Conservation (phyloP, 192 early-diverging fungal genomes). For the Backusella macrospora region DNA sequence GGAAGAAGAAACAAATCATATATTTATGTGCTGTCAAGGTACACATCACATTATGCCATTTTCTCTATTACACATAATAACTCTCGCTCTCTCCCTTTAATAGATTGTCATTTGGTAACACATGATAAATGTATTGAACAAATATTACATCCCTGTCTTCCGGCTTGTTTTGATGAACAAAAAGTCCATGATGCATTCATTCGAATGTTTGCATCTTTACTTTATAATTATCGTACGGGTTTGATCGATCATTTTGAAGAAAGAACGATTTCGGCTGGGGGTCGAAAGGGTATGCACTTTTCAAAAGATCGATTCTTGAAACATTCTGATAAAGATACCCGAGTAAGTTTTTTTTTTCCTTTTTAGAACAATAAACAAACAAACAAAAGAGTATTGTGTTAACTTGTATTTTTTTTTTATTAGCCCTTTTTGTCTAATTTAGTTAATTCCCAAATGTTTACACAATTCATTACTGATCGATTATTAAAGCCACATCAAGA, state of each 20-base stretch:
- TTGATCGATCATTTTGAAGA: conserved; percentile 43
- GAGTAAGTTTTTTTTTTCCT: conserved; percentile 8
- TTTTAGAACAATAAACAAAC: too few species aligned
- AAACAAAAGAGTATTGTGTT: neutral
- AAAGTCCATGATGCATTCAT: conserved; percentile 69
- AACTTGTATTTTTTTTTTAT: neutral
- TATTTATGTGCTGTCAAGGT: conserved; percentile 35
- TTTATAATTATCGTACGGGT: conserved; percentile 68
- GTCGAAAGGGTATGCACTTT: conserved; percentile 17
- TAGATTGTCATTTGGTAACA: conserved; percentile 50
- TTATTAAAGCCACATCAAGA: conserved; percentile 62
- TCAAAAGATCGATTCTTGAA: conserved; percentile 44
- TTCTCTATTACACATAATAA: neutral
- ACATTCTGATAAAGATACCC: conserved; percentile 45
- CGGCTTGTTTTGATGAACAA: conserved; percentile 67
- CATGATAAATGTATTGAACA: conserved; percentile 53
- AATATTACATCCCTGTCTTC: conserved; percentile 56
- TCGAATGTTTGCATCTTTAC: conserved; percentile 75
- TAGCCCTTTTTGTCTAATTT: conserved; percentile 54
- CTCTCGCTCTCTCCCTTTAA: neutral
- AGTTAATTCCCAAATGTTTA: conserved; percentile 75
- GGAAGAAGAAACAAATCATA: neutral
- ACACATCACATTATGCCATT: neutral
- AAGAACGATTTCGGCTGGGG: conserved; percentile 25
- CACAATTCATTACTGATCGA: conserved; percentile 77